Evolutionary conservation across 768 basidiomycete species (phyloP).

Genomic region (Mycena maculata): DNA sequence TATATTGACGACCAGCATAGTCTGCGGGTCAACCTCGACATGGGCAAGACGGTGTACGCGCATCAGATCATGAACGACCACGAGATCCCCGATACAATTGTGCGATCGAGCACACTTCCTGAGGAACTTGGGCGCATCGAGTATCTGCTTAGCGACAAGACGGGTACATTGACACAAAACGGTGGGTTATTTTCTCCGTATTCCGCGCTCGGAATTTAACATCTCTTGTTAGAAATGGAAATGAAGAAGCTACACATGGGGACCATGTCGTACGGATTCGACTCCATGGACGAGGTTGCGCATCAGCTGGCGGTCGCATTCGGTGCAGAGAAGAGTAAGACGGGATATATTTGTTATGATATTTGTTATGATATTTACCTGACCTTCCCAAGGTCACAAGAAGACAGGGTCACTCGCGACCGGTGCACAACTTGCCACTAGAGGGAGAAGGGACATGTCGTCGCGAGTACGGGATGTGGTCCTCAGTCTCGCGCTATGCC

Average conservation of each 20-base stretch:
- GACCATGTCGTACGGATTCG: constrained; percentile 95
- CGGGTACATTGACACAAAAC: constrained; percentile 97
- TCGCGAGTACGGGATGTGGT: constrained; percentile 93
- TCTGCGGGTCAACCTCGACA: constrained; percentile 98
- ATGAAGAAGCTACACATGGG: constrained; percentile 99
- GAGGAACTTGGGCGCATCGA: constrained; percentile 97
- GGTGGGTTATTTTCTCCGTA: constrained; percentile 59
- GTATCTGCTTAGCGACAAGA: constrained; percentile 97
- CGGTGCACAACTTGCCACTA: constrained; percentile 83
- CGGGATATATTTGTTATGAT: not conserved
- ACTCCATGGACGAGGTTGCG: constrained; percentile 99
- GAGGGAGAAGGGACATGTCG: constrained; percentile 95
- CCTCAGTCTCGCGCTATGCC: constrained; percentile 92
- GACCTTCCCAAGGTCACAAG: constrained; percentile 47
- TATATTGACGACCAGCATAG: constrained; percentile 52
- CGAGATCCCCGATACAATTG: constrained; percentile 96
- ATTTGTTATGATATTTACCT: not conserved
- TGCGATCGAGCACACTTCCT: constrained; percentile 96
- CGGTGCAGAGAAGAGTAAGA: constrained; percentile 70
- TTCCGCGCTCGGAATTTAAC: constrained; percentile 6
- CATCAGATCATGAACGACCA: constrained; percentile 93
- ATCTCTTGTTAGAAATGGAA: constrained; percentile 84
- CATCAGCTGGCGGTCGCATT: constrained; percentile 92
- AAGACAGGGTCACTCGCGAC: constrained; percentile 73
- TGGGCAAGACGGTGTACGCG: constrained; percentile 99